A percentile compares a stretch with the other conserved stretches of the same genome.
Evolutionary conservation across 352 stramenopile species (phyloP).

Genomic region (Pythium apleroticum): DNA sequence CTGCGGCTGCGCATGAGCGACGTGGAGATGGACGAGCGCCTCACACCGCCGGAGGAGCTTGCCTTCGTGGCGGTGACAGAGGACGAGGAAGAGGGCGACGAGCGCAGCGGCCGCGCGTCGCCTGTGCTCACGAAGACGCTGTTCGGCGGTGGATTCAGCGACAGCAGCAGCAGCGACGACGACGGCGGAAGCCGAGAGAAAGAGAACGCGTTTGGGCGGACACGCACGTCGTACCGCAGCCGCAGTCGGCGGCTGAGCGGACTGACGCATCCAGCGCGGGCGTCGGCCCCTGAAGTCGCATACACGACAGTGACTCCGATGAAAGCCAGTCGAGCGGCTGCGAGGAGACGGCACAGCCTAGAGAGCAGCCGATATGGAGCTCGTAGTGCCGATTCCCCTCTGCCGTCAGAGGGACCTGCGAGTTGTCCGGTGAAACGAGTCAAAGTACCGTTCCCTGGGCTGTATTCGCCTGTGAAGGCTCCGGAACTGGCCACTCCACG

Average conservation of each 20-base stretch:
- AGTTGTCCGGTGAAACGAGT: conserved; percentile 13
- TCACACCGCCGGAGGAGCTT: background rate
- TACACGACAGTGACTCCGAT: conserved; percentile 19
- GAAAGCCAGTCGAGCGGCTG: conserved; percentile 11
- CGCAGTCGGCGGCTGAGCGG: conserved; percentile 18
- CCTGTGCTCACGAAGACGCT: conserved; percentile 28
- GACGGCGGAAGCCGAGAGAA: conserved; percentile 17
- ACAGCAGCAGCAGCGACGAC: conserved; percentile 18
- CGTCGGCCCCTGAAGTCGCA: conserved; percentile 6
- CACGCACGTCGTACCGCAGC: conserved; percentile 21
- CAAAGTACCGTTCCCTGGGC: conserved; percentile 19
- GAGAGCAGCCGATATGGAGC: conserved; percentile 6
- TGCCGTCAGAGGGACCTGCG: conserved; percentile 8
- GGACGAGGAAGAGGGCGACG: background rate
- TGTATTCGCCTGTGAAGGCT: conserved; percentile 27
- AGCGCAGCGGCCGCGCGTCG: background rate
- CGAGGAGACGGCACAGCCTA: conserved; percentile 16
- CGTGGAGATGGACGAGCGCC: conserved; percentile 16
- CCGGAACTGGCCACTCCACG: conserved; percentile 13
- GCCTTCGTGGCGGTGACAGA: background rate
- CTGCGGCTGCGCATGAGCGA: conserved; percentile 20
- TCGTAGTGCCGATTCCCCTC: conserved; percentile 4
- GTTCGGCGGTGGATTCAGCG: conserved; percentile 25
- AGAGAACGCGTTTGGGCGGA: background rate
- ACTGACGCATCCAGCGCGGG: conserved; percentile 4